Conservation (phyloP, 73 alveolate genomes). For the Stentor coeruleus region DNA sequence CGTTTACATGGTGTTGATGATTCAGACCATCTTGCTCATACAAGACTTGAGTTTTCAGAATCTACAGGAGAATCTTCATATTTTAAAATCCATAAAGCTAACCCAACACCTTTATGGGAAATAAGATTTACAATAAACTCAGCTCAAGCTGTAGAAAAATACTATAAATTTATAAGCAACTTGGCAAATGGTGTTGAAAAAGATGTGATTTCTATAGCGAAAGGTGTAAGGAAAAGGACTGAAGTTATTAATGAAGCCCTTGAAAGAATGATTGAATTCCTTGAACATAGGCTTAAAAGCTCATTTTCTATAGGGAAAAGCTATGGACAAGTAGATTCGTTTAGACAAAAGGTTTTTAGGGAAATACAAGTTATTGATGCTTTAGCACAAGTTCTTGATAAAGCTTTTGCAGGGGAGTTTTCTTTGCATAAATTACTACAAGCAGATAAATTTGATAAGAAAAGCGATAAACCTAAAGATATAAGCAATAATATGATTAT, state of each 20-base stretch:
- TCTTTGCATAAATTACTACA: not conserved
- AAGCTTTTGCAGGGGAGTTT: not conserved
- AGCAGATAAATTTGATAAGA: not conserved
- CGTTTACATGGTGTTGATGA: not conserved
- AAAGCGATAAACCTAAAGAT: constrained; percentile 7
- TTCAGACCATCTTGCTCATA: not conserved
- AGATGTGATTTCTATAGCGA: not conserved
- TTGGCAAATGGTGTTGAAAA: not conserved
- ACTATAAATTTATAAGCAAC: not conserved
- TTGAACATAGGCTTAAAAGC: constrained; percentile 8
- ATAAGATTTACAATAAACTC: constrained; percentile 1
- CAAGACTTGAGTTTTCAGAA: not conserved
- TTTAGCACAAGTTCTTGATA: not conserved
- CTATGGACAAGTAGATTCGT: not conserved
- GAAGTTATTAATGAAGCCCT: not conserved
- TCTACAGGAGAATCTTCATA: not conserved
- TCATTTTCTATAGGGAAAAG: not conserved
- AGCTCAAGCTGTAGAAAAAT: not conserved
- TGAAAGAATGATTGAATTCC: not conserved
- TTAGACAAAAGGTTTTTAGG: not conserved
- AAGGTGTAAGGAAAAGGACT: not conserved
- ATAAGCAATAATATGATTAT: not conserved
- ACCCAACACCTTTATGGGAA: constrained; percentile 10
- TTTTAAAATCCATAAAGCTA: constrained; percentile 18
- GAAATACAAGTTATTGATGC: constrained; percentile 1